Evolutionary conservation across 495 filamentous ascomycete species (phyloP), one percentile per base, ranked within the genome.

Genomic region (Platismatia glauca): DNA sequence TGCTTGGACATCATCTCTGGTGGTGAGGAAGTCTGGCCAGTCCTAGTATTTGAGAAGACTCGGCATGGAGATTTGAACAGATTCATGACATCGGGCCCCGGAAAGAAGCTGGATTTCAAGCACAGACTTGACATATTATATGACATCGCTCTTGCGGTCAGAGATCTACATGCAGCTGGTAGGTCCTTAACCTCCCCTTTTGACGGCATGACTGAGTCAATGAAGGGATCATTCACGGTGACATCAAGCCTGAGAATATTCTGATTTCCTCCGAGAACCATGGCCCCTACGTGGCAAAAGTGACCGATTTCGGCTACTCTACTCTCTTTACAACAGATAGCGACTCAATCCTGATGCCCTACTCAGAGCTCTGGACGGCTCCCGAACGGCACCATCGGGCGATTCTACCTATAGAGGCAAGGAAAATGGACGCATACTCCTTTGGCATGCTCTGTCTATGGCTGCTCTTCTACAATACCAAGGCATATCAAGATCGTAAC

Each of bases 1-100:
- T n/a, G n/a, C n/a, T n/a, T n/a, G n/a, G n/a, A n/a, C n/a, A n/a
- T n/a, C n/a, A n/a, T n/a, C n/a, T n/a, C n/a, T n/a, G n/a, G n/a
- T n/a, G n/a, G n/a, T n/a, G n/a, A n/a, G n/a, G n/a, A n/a, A n/a
- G n/a, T n/a, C n/a, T n/a, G n/a, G n/a, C n/a, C n/a, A n/a, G n/a
- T n/a, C n/a, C n/a, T 70, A 31, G 66, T 69, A 13, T 69, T 69
- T 53, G 60, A 70, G 46, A 68, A 70, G 56, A 55, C 60, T 41
- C 38, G 39, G 18, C 41, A 53, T 44, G 68, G 64, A 46, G 68
- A 70, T 59, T 33, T 70, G 16, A 27, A 62, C n/a, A 39, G 35
- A 4, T 70, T 70, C 48, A 58, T 60, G 50, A 62, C 27, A 38
- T 41, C 24, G 29, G 57, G 35, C 27, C 16, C 20, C 22, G 58